Conservation (phyloP, 768 basidiomycete genomes). For the Leccinum aurantiacum region DNA sequence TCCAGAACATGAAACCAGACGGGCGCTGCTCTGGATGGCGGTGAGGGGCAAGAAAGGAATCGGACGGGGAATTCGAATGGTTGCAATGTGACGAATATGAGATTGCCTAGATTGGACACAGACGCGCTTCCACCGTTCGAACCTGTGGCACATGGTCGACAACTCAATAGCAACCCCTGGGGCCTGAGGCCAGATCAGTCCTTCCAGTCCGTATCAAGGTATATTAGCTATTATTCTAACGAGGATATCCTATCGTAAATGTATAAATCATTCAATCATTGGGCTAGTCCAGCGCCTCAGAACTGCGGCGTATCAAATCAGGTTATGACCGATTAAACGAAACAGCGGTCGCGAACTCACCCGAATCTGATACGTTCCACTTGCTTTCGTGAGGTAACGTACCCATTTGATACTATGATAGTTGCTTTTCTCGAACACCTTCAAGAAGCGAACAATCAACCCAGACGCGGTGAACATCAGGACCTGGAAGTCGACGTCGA, state of each 20-base stretch:
- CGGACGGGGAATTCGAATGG: conserved; percentile 13
- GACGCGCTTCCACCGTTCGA: background rate
- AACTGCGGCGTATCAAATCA: conserved; percentile 22
- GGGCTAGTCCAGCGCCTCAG: conserved; percentile 17
- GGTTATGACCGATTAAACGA: background rate
- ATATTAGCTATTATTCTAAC: conserved; percentile 28
- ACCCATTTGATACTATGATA: conserved; percentile 98
- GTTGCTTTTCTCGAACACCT: conserved; percentile 95
- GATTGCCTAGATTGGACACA: conserved; percentile 29
- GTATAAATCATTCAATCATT: conserved; percentile 1
- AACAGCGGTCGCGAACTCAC: conserved; percentile 48
- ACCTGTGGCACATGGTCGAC: background rate
- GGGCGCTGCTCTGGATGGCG: conserved; percentile 14
- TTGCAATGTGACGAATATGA: conserved; percentile 15
- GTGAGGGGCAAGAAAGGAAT: conserved; percentile 9
- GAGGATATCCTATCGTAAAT: conserved; percentile 28
- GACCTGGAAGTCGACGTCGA: conserved; percentile 98
- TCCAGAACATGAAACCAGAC: conserved; percentile 47
- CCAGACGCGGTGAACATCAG: conserved; percentile 99
- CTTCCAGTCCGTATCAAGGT: conserved; percentile 15
- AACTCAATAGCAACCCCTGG: too few species aligned
- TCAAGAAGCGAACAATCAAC: conserved; percentile 92
- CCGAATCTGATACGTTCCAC: conserved; percentile 90
- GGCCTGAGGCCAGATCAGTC: too few species aligned
- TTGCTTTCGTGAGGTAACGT: conserved; percentile 90